Evolutionary conservation across 169 alveolate species (phyloP).

Genomic region (Amoebophrya sp.): DNA sequence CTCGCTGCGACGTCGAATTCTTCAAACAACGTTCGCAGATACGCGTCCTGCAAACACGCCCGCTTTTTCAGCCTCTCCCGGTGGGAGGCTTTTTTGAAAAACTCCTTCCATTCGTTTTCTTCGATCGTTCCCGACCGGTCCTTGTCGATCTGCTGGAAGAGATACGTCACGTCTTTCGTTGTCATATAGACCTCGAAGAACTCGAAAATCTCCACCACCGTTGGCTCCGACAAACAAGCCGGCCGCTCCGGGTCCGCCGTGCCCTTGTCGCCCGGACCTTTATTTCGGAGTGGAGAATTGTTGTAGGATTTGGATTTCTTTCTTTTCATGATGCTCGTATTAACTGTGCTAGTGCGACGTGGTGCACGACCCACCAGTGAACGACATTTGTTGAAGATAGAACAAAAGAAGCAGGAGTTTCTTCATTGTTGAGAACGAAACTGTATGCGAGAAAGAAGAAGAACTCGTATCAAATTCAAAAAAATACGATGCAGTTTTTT

Average conservation of each 20-base stretch:
- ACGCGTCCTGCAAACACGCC: background rate
- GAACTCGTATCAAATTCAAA: no score
- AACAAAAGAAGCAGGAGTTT: no score
- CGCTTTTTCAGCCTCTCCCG: background rate
- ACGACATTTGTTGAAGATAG: no score
- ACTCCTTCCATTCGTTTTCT: background rate
- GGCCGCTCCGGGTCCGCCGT: background rate
- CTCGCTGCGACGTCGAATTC: background rate
- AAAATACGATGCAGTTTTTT: background rate
- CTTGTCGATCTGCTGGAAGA: constrained; percentile 1
- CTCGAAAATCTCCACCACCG: background rate
- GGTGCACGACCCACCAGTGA: no score
- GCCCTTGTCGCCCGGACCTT: background rate
- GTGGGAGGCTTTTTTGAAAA: background rate
- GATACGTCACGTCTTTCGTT: background rate
- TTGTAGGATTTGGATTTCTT: background rate
- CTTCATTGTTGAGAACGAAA: no score
- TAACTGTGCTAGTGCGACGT: no score
- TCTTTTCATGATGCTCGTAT: no score
- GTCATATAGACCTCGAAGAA: background rate
- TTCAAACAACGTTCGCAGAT: background rate
- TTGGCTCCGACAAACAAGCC: background rate
- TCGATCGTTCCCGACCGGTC: background rate
- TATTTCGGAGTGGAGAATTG: background rate
- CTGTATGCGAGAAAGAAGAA: no score